Percentiles rank a stretch among this genome's conserved stretches.
phyloP scores from a whole-genome alignment of 345 rosid species.

The Pugionium cornutum region DNA sequence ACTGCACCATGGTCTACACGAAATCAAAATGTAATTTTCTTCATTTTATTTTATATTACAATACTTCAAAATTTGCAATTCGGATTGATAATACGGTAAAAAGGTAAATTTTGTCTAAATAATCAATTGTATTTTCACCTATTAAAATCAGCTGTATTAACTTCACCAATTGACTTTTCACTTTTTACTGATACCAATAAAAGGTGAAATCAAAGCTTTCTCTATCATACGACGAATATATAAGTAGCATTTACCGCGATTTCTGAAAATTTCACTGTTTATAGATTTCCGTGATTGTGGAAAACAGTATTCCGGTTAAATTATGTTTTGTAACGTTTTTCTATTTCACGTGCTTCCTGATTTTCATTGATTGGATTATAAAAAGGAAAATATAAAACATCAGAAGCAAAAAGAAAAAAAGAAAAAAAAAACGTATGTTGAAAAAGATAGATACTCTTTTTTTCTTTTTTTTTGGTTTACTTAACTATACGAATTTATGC shows the following conservation, averaged over 20 bases:
- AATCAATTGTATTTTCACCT: not conserved
- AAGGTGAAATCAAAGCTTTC: too few relatives aligned
- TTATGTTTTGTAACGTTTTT: conserved; percentile 15
- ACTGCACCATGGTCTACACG: too few relatives aligned
- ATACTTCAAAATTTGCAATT: too few relatives aligned
- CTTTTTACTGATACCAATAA: not conserved
- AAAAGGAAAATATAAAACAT: too few relatives aligned
- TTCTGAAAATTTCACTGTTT: not conserved
- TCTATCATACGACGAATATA: too few relatives aligned
- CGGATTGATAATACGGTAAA: too few relatives aligned
- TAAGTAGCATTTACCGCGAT: too few relatives aligned
- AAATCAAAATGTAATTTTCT: too few relatives aligned
- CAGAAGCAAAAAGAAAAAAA: not conserved
- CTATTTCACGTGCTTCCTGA: not conserved
- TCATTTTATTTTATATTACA: too few relatives aligned
- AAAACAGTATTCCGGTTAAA: not conserved
- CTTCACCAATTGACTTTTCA: not conserved
- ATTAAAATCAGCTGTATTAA: not conserved
- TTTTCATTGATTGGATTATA: not conserved
- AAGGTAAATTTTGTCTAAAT: too few relatives aligned
- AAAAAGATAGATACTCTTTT: conserved; percentile 21
- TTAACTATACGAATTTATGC: too few relatives aligned
- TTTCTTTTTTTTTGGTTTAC: too few relatives aligned
- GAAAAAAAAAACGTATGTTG: conserved; percentile 12
- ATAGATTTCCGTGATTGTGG: not conserved